Evolutionary conservation across 495 filamentous ascomycete species (phyloP).

Genomic region (Bombardia bombarda): DNA sequence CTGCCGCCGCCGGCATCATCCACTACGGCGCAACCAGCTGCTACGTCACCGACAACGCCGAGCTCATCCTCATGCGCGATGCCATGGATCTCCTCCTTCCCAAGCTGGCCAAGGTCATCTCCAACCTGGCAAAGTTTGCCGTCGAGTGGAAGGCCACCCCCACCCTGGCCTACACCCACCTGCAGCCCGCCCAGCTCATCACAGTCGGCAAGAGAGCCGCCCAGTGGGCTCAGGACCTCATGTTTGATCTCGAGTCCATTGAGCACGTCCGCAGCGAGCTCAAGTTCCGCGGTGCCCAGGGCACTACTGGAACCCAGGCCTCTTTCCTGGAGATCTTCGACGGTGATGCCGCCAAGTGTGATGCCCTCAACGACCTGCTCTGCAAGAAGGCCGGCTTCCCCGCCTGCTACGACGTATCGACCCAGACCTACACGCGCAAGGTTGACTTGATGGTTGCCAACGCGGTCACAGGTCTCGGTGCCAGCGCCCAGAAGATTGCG

Average conservation of each 20-base stretch:
- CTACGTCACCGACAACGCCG: conserved; percentile 61
- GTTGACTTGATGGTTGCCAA: conserved; percentile 77
- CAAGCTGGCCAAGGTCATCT: conserved; percentile 78
- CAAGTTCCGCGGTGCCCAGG: conserved; percentile 55
- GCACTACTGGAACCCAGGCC: conserved; percentile 45
- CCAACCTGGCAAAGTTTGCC: conserved; percentile 72
- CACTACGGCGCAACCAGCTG: conserved; percentile 52
- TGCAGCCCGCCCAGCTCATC: conserved; percentile 52
- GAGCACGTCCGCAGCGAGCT: conserved; percentile 66
- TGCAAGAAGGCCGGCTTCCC: conserved; percentile 80
- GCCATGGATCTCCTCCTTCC: conserved; percentile 69
- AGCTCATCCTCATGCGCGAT: conserved; percentile 68
- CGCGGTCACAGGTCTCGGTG: conserved; percentile 73
- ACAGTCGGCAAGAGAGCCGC: conserved; percentile 71
- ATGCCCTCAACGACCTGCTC: conserved; percentile 63
- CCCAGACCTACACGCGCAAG: conserved; percentile 63
- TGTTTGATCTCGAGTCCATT: conserved; percentile 79
- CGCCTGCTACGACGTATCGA: conserved; percentile 63
- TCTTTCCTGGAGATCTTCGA: conserved; percentile 72
- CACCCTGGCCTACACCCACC: conserved; percentile 77
- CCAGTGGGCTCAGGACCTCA: conserved; percentile 82
- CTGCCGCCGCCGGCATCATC: conserved; percentile 79
- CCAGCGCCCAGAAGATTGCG: conserved; percentile 64
- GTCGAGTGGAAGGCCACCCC: conserved; percentile 59
- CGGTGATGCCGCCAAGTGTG: conserved; percentile 70